A percentile compares a stretch with the other conserved stretches of the same genome.
phyloP scores from a whole-genome alignment of 345 rosid genomes.

The Arabis alpina region DNA sequence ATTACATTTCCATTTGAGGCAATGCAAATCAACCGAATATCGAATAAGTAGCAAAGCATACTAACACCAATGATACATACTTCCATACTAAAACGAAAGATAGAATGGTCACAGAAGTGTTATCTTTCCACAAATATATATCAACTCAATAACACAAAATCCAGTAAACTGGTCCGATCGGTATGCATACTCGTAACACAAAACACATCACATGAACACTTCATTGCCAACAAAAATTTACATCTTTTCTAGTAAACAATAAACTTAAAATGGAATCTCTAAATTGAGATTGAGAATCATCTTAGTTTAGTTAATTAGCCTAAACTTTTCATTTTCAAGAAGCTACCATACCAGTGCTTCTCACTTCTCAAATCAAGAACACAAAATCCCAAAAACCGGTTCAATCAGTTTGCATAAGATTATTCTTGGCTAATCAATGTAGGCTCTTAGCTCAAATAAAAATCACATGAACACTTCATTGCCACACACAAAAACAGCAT shows the following conservation, averaged over 20 bases:
- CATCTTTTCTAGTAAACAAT: too few relatives aligned
- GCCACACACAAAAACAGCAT: background rate
- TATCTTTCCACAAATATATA: background rate
- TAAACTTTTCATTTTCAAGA: too few relatives aligned
- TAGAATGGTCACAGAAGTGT: background rate
- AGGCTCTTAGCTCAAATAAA: background rate
- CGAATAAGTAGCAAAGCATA: background rate
- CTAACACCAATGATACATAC: background rate
- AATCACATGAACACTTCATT: background rate
- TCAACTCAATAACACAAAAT: slow-evolving; percentile 9
- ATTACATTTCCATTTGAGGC: background rate
- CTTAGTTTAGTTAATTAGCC: too few relatives aligned
- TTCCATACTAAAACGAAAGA: background rate
- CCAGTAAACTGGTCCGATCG: background rate
- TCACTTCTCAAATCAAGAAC: background rate
- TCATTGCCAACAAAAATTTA: too few relatives aligned
- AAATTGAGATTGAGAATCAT: too few relatives aligned
- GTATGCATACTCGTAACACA: background rate
- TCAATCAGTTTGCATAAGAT: background rate
- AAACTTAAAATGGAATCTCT: too few relatives aligned
- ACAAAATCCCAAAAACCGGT: background rate
- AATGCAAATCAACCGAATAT: background rate
- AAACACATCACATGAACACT: background rate
- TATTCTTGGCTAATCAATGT: background rate
- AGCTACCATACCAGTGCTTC: too few relatives aligned